phyloP scores from a whole-genome alignment of 495 filamentous ascomycete species.

The Talaromyces thailandensis region DNA sequence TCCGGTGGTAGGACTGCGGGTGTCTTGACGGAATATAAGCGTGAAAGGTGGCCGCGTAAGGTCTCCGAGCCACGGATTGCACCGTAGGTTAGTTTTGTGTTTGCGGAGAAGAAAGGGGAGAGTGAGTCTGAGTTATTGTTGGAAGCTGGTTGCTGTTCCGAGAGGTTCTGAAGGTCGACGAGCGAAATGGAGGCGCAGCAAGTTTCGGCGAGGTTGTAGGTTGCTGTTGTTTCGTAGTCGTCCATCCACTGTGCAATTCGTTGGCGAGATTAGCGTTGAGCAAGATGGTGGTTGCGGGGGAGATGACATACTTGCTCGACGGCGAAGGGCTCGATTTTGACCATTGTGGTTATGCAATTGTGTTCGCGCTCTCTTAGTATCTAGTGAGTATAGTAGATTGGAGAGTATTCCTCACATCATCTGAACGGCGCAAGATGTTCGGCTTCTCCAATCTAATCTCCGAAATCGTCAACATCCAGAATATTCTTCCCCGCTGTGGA shows the following conservation, averaged over 20 bases:
- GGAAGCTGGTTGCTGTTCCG: constrained; percentile 31
- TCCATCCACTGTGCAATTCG: constrained; percentile 69
- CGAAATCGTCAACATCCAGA: background rate
- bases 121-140: background rate
- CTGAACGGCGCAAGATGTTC: background rate
- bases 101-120: constrained; percentile 20
- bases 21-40: constrained; percentile 51
- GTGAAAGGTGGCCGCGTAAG: constrained; percentile 53
- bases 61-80: constrained; percentile 59
- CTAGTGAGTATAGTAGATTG: background rate
- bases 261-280: background rate
- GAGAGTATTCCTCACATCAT: background rate
- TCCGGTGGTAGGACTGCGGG: constrained; percentile 45
- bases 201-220: constrained; percentile 81
- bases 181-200: constrained; percentile 77
- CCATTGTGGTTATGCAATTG: constrained; percentile 39
- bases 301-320: constrained; percentile 59
- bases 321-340: constrained; percentile 60
- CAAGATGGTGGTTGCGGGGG: background rate
- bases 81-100: constrained; percentile 56
- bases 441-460: background rate
- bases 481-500: constrained; percentile 1
- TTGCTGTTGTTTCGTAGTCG: constrained; percentile 61
- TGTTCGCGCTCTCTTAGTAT: background rate
- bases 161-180: constrained; percentile 54